A percentile compares a stretch with the other conserved stretches of the same genome.
phyloP scores from a whole-genome alignment of 495 filamentous ascomycete species.

The Xylaria curta region DNA sequence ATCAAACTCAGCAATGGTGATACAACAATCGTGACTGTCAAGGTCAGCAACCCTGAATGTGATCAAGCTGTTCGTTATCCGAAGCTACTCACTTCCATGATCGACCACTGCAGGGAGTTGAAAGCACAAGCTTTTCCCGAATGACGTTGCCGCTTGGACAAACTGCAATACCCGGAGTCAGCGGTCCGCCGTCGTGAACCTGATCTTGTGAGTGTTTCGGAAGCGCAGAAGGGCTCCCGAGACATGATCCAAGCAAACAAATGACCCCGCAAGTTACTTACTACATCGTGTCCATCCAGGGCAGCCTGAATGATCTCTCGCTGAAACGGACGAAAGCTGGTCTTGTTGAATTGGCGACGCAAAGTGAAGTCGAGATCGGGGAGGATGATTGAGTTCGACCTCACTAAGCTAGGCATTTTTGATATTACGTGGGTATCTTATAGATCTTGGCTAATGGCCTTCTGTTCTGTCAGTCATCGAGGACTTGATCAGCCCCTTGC shows the following conservation, averaged over 20 bases:
- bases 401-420: constrained; percentile 49
- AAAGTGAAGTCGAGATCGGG: constrained; percentile 85
- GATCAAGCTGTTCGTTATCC: not conserved
- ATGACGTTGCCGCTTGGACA: constrained; percentile 93
- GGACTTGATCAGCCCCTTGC: not conserved
- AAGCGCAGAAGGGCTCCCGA: not conserved
- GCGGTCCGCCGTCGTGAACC: not conserved
- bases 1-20: constrained; percentile 91
- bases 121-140: constrained; percentile 94
- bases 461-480: not conserved
- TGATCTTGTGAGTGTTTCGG: not conserved
- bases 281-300: constrained; percentile 82
- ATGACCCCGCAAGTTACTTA: not conserved
- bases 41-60: constrained; percentile 14
- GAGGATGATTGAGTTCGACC: constrained; percentile 52
- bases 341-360: constrained; percentile 80
- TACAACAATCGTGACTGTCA: constrained; percentile 83
- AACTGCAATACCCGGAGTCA: constrained; percentile 52
- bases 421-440: not conserved
- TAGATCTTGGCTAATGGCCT: not conserved
- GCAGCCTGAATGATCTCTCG: constrained; percentile 84
- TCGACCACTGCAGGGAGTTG: constrained; percentile 90
- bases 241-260: not conserved
- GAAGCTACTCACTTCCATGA: constrained; percentile 71
- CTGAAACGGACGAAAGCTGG: constrained; percentile 72